Evolutionary conservation across 1,284 basidiomycete species (phyloP).

Genomic region (Cutaneotrichosporon mucoides): DNA sequence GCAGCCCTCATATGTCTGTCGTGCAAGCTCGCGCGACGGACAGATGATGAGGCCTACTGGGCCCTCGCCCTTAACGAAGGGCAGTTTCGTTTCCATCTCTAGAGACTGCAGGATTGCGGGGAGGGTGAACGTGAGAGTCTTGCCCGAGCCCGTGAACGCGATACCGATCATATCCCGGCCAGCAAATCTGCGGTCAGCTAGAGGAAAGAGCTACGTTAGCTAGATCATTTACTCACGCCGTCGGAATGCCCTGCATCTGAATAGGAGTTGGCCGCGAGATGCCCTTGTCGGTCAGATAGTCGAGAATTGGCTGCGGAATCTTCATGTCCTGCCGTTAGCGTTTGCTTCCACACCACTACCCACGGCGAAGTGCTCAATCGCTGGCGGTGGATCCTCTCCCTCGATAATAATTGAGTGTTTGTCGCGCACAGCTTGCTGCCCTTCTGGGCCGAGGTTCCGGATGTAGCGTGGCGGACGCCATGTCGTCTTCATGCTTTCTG

Average conservation of each 20-base stretch:
- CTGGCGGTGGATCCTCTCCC: slow-evolving; percentile 83
- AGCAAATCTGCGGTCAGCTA: slow-evolving; percentile 59
- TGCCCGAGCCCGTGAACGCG: slow-evolving; percentile 88
- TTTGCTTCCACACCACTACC: slow-evolving; percentile 25
- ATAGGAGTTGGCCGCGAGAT: slow-evolving; percentile 90
- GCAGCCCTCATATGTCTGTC: slow-evolving; percentile 94
- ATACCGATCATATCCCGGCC: slow-evolving; percentile 95
- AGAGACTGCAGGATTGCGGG: slow-evolving; percentile 92
- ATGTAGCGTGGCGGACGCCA: slow-evolving; percentile 88
- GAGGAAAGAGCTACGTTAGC: not conserved
- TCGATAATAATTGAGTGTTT: slow-evolving; percentile 90
- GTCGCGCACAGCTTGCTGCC: slow-evolving; percentile 73
- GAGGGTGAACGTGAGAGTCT: slow-evolving; percentile 84
- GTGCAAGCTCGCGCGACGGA: slow-evolving; percentile 88
- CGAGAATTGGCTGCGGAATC: slow-evolving; percentile 77
- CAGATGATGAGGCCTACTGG: slow-evolving; percentile 93
- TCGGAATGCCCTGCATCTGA: slow-evolving; percentile 93
- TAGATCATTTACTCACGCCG: slow-evolving; percentile 61
- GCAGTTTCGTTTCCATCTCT: slow-evolving; percentile 86
- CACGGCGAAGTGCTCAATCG: slow-evolving; percentile 84
- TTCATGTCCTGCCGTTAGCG: slow-evolving; percentile 79
- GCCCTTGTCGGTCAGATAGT: slow-evolving; percentile 75
- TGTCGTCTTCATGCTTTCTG: slow-evolving; percentile 78
- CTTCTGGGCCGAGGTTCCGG: slow-evolving; percentile 62
- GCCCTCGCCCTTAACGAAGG: slow-evolving; percentile 88